Evolutionary conservation across 805 yeast genomes (phyloP).

Genomic region (Cyberlindnera mrakii): DNA sequence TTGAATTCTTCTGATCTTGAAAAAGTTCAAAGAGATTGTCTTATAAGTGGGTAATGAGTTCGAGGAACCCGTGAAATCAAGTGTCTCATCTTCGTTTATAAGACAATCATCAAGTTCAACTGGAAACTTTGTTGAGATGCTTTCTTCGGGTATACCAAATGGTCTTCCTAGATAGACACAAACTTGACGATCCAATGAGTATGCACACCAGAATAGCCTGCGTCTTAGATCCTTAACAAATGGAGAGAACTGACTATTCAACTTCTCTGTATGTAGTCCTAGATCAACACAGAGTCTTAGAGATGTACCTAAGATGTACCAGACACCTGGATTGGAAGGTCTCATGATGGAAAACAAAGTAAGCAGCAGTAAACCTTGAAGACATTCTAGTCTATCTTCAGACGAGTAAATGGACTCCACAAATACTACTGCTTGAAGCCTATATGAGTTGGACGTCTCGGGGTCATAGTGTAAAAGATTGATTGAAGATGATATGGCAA

Average conservation of each 20-base stretch:
- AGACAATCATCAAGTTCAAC: conserved; percentile 67
- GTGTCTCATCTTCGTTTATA: conserved; percentile 33
- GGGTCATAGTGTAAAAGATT: conserved; percentile 63
- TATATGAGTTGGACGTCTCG: conserved; percentile 62
- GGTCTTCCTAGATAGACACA: conserved; percentile 86
- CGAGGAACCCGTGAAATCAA: conserved; percentile 35
- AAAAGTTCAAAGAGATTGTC: conserved; percentile 57
- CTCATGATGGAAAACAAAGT: conserved; percentile 78
- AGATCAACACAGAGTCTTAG: conserved; percentile 75
- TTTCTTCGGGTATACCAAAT: conserved; percentile 80
- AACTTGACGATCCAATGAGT: conserved; percentile 78
- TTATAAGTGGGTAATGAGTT: conserved; percentile 56
- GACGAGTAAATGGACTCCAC: conserved; percentile 53
- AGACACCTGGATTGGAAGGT: conserved; percentile 87
- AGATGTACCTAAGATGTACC: conserved; percentile 84
- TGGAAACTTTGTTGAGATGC: conserved; percentile 67
- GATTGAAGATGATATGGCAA: conserved; percentile 76
- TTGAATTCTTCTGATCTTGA: conserved; percentile 67
- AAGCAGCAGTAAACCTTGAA: conserved; percentile 65
- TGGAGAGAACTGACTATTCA: conserved; percentile 38
- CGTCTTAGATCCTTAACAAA: conserved; percentile 64
- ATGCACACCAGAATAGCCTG: conserved; percentile 84
- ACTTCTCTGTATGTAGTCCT: conserved; percentile 70
- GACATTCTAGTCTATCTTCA: conserved; percentile 57
- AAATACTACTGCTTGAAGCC: conserved; percentile 55